Evolutionary conservation across 176 grass and related monocot genomes (phyloP).

Genomic region (Oryza punctata): DNA sequence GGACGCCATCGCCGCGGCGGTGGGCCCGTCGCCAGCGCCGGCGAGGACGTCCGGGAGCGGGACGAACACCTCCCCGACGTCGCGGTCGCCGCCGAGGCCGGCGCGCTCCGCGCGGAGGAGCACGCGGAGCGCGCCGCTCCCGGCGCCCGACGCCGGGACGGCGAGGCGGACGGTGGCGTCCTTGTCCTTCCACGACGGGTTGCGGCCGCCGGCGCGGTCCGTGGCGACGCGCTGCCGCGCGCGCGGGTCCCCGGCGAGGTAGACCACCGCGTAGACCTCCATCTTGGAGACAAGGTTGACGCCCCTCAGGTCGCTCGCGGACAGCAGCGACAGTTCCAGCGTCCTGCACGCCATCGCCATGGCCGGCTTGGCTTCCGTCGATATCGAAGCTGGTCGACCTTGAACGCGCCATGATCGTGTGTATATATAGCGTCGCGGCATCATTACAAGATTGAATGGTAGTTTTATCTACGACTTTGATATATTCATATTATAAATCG

Average conservation of each 20-base stretch:
- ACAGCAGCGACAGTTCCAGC: constrained; percentile 53
- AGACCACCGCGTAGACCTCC: constrained; percentile 56
- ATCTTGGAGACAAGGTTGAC: constrained; percentile 57
- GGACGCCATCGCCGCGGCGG: background rate
- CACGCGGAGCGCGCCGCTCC: constrained; percentile 35
- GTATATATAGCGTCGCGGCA: background rate
- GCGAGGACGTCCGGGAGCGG: constrained; percentile 50
- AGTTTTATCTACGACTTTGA: too few relatives aligned
- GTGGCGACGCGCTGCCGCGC: constrained; percentile 38
- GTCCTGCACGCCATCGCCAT: constrained; percentile 42
- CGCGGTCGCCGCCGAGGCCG: constrained; percentile 43
- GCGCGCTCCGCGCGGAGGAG: constrained; percentile 53
- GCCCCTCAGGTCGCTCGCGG: constrained; percentile 45
- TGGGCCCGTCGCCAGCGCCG: constrained; percentile 22
- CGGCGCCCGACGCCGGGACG: constrained; percentile 36
- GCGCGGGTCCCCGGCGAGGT: constrained; percentile 43
- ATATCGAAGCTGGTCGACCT: background rate
- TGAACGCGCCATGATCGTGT: background rate
- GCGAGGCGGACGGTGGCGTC: constrained; percentile 31
- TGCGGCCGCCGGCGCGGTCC: constrained; percentile 47
- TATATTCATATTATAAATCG: too few relatives aligned
- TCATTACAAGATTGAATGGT: too few relatives aligned
- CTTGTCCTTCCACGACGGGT: constrained; percentile 42
- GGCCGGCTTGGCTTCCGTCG: background rate
- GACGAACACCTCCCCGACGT: constrained; percentile 56